Evolutionary conservation across 345 rosid species (phyloP), one percentile per base, ranked within the genome.

Genomic region (Arabidopsis suecica): DNA sequence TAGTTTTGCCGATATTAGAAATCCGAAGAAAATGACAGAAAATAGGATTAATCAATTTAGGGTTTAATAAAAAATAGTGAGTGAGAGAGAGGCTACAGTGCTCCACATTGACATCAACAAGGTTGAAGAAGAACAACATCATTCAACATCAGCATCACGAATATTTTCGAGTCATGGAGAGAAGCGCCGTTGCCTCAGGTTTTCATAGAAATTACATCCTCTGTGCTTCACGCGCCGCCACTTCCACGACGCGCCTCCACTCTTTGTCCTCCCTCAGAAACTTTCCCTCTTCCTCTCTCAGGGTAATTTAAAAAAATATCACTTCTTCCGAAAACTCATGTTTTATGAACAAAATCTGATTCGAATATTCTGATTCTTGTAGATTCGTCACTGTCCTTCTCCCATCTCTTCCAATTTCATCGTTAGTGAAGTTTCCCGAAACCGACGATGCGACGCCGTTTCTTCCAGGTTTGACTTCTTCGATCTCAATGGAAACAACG

Each of bases 141-240:
- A 16, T 16, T 16, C 18, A 16, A 16, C 18, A 16, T 16, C 18
- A 16, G 18, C 18, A 16, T 16, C 18, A 16, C 18, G 18, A 16
- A 16, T 16, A 16, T 16, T 16, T 16, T 4, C 2, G 12, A 61
- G 42, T 23, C 64, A 90, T 90, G 96, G 93, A 88, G 82, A 71
- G 72, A 59, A 65, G 48, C 64, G 87, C 82, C 41, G 79, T 78
- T 23, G 14, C 71, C 2, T 64, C 79, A 0, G 81, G 74, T 58
- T 64, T 73, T 44, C 84, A 80, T 12, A 80, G 82, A 14, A 82
- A 72, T 72, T 72, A 54, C 87, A 76, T 79, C 48, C 49, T 71
- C 25, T 66, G 53, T 61, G 85, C 86, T 47, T 77, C 85, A 25
- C 82, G 80, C 49, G 44, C 59, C 59, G 22, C 33, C 47, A 11